These are phyloP conservation scores for Sporothrix humicola DNA, from an alignment of 2,329 filamentous ascomycete species.

Conservation along the genomic window DNA sequence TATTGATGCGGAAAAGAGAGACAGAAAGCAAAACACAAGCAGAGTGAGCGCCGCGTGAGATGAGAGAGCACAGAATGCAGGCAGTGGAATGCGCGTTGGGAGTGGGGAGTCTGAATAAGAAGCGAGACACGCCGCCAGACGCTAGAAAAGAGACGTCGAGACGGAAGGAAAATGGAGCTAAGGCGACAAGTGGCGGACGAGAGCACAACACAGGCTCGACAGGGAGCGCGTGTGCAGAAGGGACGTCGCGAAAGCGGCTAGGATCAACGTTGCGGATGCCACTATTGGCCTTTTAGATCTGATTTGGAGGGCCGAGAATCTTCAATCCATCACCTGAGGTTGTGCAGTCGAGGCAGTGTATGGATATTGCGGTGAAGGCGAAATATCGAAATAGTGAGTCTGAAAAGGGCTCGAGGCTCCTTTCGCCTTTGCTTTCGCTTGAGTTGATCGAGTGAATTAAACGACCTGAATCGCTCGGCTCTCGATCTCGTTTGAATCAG, in stretches of 20 bases:
- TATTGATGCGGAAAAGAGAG: background rate
- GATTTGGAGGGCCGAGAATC: conserved; percentile 1
- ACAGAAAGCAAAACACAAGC: conserved; percentile 7
- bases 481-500: background rate
- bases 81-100: conserved; percentile 16
- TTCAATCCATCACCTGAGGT: background rate
- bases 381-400: too few species aligned
- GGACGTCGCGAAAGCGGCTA: conserved; percentile 13
- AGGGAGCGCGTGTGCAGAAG: conserved; percentile 14
- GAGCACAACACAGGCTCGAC: background rate
- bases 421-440: background rate
- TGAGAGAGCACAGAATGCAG: conserved; percentile 15
- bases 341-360: background rate
- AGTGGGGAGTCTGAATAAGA: conserved; percentile 12
- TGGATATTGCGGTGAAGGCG: background rate
- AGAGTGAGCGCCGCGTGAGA: conserved; percentile 12
- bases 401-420: too few species aligned
- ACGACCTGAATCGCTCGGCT: background rate
- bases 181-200: conserved; percentile 7
- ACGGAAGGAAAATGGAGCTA: background rate
- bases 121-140: conserved; percentile 17
- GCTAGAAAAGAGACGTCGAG: background rate
- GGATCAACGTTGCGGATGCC: background rate
- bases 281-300: conserved; percentile 11
- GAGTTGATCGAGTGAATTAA: too few species aligned